Conservation (phyloP, 805 yeast species). For the Lachancea sp. region DNA sequence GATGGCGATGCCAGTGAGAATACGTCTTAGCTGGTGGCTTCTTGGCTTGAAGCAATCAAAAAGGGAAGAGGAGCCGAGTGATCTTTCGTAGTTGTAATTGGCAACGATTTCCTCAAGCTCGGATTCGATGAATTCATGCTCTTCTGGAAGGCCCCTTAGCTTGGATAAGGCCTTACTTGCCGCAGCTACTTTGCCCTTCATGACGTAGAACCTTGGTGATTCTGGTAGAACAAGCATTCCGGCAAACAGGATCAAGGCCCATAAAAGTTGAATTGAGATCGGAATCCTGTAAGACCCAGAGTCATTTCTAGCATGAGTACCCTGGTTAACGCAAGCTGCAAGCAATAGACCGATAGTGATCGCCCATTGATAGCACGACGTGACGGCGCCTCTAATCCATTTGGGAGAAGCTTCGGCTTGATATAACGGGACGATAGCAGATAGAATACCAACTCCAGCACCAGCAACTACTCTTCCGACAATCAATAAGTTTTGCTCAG, state of each 20-base stretch:
- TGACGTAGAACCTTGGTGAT: neutral
- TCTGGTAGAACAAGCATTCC: neutral
- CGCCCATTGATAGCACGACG: conserved; percentile 1
- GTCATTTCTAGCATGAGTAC: conserved; percentile 1
- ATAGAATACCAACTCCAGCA: neutral
- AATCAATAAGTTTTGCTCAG: neutral
- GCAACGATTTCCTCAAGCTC: neutral
- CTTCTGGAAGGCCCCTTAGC: neutral
- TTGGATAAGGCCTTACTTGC: neutral
- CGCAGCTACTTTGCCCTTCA: neutral
- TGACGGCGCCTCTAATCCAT: neutral
- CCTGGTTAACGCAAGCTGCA: neutral
- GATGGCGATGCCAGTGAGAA: neutral
- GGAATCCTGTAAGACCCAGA: conserved; percentile 1
- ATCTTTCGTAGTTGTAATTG: neutral
- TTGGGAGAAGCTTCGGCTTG: neutral
- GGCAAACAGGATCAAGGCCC: neutral
- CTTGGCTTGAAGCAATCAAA: neutral
- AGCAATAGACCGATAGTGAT: conserved; percentile 1
- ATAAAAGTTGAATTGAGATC: neutral
- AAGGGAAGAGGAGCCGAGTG: neutral
- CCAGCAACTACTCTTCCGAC: neutral
- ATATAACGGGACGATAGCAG: neutral
- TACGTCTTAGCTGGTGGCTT: neutral
- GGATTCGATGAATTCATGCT: neutral